Evolutionary conservation across 768 basidiomycete genomes (phyloP).

Genomic region (Russula olivacea): DNA sequence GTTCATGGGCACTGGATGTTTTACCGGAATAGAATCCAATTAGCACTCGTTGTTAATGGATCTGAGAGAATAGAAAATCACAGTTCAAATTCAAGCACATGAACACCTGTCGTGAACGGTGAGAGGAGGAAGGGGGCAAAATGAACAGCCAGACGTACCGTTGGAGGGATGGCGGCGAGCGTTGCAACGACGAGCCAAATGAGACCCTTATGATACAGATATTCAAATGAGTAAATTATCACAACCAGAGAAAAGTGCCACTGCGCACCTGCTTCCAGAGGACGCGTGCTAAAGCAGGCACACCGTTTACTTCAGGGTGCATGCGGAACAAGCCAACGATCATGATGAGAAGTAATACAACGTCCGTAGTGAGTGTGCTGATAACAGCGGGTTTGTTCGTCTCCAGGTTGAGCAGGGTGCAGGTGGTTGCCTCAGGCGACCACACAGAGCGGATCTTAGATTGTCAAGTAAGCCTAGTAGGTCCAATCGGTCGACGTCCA

Average conservation of each 20-base stretch:
- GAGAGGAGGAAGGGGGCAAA: background rate
- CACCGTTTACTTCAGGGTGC: background rate
- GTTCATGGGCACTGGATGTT: background rate
- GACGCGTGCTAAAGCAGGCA: background rate
- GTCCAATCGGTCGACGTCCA: background rate
- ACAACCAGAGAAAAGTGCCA: too few relatives aligned
- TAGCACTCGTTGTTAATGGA: background rate
- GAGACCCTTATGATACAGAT: background rate
- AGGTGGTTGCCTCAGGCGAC: background rate
- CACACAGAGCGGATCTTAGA: background rate
- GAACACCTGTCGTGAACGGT: slow-evolving; percentile 1
- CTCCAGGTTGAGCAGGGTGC: background rate
- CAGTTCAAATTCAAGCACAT: slow-evolving; percentile 11
- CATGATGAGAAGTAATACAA: background rate
- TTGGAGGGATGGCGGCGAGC: background rate
- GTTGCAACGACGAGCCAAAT: slow-evolving; percentile 4
- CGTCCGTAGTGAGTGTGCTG: background rate
- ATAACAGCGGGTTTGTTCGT: background rate
- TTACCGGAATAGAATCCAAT: background rate
- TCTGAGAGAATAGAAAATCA: background rate
- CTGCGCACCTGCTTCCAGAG: slow-evolving; percentile 6
- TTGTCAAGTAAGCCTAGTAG: background rate
- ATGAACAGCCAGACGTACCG: background rate
- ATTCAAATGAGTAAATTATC: background rate
- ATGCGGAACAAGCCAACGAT: background rate